These are phyloP conservation scores for Rhizopogon sp. DNA, from an alignment of 768 basidiomycete species.

Conservation along the genomic window DNA sequence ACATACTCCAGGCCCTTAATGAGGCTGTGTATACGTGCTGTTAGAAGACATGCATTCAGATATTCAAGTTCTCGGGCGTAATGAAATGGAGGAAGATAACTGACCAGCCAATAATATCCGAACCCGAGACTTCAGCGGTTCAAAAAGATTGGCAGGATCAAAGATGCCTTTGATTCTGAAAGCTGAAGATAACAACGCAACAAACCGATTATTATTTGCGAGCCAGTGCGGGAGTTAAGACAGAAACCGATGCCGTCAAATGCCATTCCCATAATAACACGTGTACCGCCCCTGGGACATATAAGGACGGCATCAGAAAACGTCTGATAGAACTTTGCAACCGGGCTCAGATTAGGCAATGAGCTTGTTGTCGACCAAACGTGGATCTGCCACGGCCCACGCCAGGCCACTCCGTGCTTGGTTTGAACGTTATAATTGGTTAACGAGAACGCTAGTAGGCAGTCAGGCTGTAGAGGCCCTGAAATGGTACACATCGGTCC, in stretches of 20 bases:
- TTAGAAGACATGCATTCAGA: neutral
- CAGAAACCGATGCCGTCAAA: slow-evolving; percentile 6
- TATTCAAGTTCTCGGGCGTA: neutral
- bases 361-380: slow-evolving; percentile 18
- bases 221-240: slow-evolving; percentile 6
- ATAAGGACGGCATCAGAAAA: slow-evolving; percentile 23
- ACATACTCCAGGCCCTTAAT: neutral
- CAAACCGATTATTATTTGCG: neutral
- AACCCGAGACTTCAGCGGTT: neutral
- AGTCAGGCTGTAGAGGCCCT: neutral
- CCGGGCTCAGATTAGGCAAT: slow-evolving; percentile 11
- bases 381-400: neutral
- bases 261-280: slow-evolving; percentile 4
- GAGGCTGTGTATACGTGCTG: neutral
- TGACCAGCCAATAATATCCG: neutral
- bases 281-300: neutral
- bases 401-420: neutral
- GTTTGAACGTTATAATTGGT: neutral
- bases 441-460: slow-evolving; percentile 6
- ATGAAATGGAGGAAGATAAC: neutral
- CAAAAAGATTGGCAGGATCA: neutral
- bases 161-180: neutral
- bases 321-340: slow-evolving; percentile 18
- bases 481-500: slow-evolving; percentile 7
- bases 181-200: slow-evolving; percentile 8